Base-by-base conservation (phyloP, 202 grass and related monocot genomes). In the Setaria italica region DNA sequence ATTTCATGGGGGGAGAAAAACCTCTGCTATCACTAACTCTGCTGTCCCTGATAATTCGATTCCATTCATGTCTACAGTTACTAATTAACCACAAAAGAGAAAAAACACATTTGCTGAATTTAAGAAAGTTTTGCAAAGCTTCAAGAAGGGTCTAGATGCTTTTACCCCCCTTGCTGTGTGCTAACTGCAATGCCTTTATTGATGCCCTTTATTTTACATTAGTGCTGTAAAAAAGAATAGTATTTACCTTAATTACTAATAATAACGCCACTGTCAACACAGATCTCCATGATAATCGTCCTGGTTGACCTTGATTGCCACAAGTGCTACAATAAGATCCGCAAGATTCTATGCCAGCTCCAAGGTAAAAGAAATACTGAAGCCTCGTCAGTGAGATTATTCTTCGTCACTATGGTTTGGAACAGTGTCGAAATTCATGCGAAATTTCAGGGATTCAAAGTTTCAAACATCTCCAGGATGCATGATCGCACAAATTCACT, bases 221-320 rank as follows among this genome's bases (percentile, higher is more conserved):
- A 49, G 1, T 29, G 29, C 78, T 67, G 17, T 57, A 0, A 66
- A 30, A 67, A 41, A 81, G 2, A 57, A 25, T 17, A 51, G 5
- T 60, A 77, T 80, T 20, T 41, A 49, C 0, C 20, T 45, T 76
- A 56, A 78, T 58, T 58, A 58, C n/a, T 20, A 21, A 15, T 20
- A 21, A 15, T 5, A 41, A 41, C 39, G 39, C 60, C 76, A 9
- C 0, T 87, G 17, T 77, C 25, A 84, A 68, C 43, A 80, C 84
- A 94, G 87, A 90, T 82, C 17, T 92, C 88, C 59, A 90, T 84
- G 53, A 47, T 97, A 20, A 86, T 90, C 72, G 11, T 97, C 2
- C 72, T 85, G 63, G 87, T 97, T 84, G 87, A 97, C 78, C 82
- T 94, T 33, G 85, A 76, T 54, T 97, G 94, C 87, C 76, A 54